Conservation (phyloP, 208 protist species). For the Leishmania aethiopica region DNA sequence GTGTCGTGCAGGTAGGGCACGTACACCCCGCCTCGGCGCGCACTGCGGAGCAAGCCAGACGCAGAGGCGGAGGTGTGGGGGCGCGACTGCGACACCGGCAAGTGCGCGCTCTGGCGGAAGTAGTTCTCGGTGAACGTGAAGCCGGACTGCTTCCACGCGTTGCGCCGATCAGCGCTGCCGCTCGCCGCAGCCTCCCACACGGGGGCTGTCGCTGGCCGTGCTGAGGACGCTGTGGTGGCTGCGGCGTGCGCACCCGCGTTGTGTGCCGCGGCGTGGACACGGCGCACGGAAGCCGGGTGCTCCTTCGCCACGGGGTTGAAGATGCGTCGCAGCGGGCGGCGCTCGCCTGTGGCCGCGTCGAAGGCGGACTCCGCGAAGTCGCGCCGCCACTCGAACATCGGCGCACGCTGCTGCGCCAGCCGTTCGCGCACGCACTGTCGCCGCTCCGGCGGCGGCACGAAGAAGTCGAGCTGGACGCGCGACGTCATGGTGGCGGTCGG, state of each 20-base stretch:
- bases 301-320: conserved; percentile 26
- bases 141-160: neutral
- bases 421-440: conserved; percentile 19
- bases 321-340: conserved; percentile 2
- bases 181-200: conserved; percentile 2
- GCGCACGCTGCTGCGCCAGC: conserved; percentile 38
- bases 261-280: neutral
- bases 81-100: conserved; percentile 29
- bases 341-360: conserved; percentile 28
- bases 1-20: conserved; percentile 63
- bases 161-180: conserved; percentile 3
- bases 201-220: conserved; percentile 7
- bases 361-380: conserved; percentile 21
- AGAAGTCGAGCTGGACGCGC: conserved; percentile 43
- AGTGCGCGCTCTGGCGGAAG: conserved; percentile 35
- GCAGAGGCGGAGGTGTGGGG: neutral
- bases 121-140: conserved; percentile 13
- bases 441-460: conserved; percentile 30
- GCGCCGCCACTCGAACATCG: conserved; percentile 55
- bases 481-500: conserved; percentile 15
- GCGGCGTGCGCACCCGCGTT: neutral
- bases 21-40: conserved; percentile 15
- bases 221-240: neutral
- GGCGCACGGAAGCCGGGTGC: neutral
- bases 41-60: neutral